Conservation (phyloP, 768 basidiomycete species). For the Leccinum broughii region DNA sequence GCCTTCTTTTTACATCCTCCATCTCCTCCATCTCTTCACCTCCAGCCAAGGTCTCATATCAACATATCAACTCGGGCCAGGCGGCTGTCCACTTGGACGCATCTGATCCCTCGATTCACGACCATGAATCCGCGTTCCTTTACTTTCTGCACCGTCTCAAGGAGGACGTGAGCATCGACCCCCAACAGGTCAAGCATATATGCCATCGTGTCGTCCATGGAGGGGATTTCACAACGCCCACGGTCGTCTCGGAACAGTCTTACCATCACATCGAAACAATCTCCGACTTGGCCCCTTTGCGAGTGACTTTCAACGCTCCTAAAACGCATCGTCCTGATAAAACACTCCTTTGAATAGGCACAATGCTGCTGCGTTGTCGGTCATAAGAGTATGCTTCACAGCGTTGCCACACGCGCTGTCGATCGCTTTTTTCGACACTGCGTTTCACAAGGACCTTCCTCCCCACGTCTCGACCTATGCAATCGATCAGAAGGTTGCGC, state of each 20-base stretch:
- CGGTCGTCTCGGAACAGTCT: conserved; percentile 65
- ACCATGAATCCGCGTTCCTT: conserved; percentile 64
- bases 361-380: conserved; percentile 59
- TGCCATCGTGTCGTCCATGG: conserved; percentile 89
- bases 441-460: conserved; percentile 80
- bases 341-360: conserved; percentile 39
- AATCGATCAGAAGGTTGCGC: conserved; percentile 62
- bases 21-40: conserved; percentile 60
- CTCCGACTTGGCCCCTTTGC: conserved; percentile 81
- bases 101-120: conserved; percentile 39
- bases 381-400: conserved; percentile 60
- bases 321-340: background rate
- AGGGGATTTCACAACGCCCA: conserved; percentile 71
- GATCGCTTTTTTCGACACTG: conserved; percentile 86
- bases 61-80: conserved; percentile 9
- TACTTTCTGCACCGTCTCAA: conserved; percentile 56
- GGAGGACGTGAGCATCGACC: conserved; percentile 43
- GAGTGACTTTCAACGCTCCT: conserved; percentile 32
- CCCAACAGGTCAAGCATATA: conserved; percentile 48
- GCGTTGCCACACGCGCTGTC: conserved; percentile 67
- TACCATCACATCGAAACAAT: conserved; percentile 73
- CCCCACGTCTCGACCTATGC: conserved; percentile 77
- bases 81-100: conserved; percentile 23
- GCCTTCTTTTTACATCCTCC: conserved; percentile 51
- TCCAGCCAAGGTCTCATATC: conserved; percentile 52